Evolutionary conservation across 192 early-diverging fungal genomes (phyloP), one percentile per base, ranked within the genome.

Genomic region (Borealophlyctis nickersoniae): DNA sequence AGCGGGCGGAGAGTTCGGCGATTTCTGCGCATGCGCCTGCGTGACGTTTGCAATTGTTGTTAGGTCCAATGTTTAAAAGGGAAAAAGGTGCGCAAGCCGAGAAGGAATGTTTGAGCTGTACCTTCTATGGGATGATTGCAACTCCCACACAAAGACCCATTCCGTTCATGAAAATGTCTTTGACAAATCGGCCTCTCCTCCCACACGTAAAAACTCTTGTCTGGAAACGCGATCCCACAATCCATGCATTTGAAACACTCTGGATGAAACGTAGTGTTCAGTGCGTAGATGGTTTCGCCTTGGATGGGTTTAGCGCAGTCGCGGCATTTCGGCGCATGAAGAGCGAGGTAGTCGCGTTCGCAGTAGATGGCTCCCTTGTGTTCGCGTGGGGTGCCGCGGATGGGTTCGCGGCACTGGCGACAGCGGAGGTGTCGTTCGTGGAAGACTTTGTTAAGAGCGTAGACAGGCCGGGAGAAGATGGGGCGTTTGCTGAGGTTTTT

Each of bases 121-220:
- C 63, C 92, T 72, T 96, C 90, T 51, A 96, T 96, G 11, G 91
- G 91, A 23, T 91, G 73, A 31, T 77, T 75, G 66, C 91, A 96
- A 14, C 73, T 69, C 54, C 79, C 83, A 66, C 93, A 96, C 29
- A 96, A 81, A 24, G 91, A 92, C 55, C 86, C 85, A 67, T 92
- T 93, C 57, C 87, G 73, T 78, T 87, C 82, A 61, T 96, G 92
- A 66, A 92, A 96, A 76, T 93, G 90, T 30, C 88, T 80, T 56
- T 82, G 76, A 73, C 92, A 94, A 71, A 91, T 90, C 52, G 92
- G 94, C 34, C 79, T 77, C 70, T 90, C 82, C 1, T 91, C 87
- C 70, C 86, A 86, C n/a, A 96, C 94, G 70, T 93, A 96, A 65
- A 96, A 96, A 52, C 81, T 86, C 60, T 87, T 89, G 62, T 90